A percentile compares a stretch with the other conserved stretches of the same genome.
Conservation (phyloP, 805 yeast genomes). For the Torulaspora quercuum region DNA sequence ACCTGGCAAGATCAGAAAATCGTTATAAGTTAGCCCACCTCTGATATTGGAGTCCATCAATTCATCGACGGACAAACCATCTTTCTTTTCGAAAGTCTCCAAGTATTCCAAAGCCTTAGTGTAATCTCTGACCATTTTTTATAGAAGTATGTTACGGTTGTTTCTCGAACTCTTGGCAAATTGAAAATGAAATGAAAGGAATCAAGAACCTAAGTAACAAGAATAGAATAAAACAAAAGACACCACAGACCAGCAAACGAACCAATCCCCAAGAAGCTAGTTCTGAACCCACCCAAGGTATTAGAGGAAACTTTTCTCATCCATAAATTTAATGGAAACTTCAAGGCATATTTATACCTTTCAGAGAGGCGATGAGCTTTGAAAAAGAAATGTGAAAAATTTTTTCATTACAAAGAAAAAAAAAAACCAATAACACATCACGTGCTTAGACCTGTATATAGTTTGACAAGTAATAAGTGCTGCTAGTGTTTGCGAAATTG, state of each 20-base stretch:
- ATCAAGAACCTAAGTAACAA: constrained; percentile 2
- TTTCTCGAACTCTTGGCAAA: no score
- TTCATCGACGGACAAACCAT: constrained; percentile 79
- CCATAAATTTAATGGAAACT: constrained; percentile 6
- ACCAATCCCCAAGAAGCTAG: constrained; percentile 15
- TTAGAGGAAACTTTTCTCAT: background rate
- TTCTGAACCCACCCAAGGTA: constrained; percentile 10
- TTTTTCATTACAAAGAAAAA: no score
- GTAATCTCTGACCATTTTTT: constrained; percentile 37
- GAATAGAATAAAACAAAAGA: constrained; percentile 5
- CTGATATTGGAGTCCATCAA: constrained; percentile 85
- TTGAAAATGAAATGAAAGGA: no score
- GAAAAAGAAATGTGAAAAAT: constrained; percentile 21
- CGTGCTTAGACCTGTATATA: no score
- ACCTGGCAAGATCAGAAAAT: constrained; percentile 92
- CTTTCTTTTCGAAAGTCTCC: constrained; percentile 61
- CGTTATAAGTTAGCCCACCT: constrained; percentile 98
- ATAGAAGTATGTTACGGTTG: constrained; percentile 2
- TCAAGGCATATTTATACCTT: constrained; percentile 16
- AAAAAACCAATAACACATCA: no score
- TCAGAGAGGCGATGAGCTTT: constrained; percentile 16
- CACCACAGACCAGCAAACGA: constrained; percentile 12
- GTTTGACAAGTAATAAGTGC: no score
- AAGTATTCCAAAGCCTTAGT: constrained; percentile 67
- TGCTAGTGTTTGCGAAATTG: no score